A percentile compares a stretch with the other conserved stretches of the same genome.
Evolutionary conservation across 169 alveolate genomes (phyloP).

Genomic region (Eimeria maxima): DNA sequence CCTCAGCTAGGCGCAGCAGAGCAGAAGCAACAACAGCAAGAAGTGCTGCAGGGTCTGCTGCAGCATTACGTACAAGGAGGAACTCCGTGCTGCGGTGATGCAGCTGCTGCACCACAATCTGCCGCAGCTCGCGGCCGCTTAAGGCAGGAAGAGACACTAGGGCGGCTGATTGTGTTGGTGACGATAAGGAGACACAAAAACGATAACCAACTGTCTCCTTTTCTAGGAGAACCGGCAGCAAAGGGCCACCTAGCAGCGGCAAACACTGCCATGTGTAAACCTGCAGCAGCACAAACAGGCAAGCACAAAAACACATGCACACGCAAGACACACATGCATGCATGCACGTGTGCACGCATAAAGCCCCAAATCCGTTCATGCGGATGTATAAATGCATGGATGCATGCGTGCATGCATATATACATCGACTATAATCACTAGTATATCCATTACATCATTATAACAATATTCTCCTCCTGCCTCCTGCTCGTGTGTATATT

Average conservation of each 20-base stretch:
- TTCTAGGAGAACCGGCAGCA: neutral
- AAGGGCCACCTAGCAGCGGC: conserved; percentile 10
- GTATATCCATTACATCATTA: too few relatives aligned
- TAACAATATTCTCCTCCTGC: neutral
- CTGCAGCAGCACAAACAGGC: neutral
- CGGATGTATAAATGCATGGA: neutral
- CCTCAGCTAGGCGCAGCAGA: conserved; percentile 55
- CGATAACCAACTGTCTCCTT: conserved; percentile 33
- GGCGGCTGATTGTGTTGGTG: conserved; percentile 19
- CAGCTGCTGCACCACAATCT: conserved; percentile 66
- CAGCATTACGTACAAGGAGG: conserved; percentile 33
- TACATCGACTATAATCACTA: neutral
- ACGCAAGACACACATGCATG: neutral
- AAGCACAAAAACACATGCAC: neutral
- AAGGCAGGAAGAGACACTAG: conserved; percentile 4
- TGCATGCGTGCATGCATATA: neutral
- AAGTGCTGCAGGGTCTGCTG: conserved; percentile 55
- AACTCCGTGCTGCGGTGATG: conserved; percentile 47
- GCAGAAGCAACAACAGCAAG: conserved; percentile 59
- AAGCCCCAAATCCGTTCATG: too few relatives aligned
- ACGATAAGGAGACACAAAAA: conserved; percentile 28
- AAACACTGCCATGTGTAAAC: conserved; percentile 40
- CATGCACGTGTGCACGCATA: neutral
- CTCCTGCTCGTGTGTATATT: neutral
- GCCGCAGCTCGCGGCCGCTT: conserved; percentile 54